A percentile compares a stretch with the other conserved stretches of the same genome.
Conservation (phyloP, 208 protist species). For the Trichomonas vaginalis region DNA sequence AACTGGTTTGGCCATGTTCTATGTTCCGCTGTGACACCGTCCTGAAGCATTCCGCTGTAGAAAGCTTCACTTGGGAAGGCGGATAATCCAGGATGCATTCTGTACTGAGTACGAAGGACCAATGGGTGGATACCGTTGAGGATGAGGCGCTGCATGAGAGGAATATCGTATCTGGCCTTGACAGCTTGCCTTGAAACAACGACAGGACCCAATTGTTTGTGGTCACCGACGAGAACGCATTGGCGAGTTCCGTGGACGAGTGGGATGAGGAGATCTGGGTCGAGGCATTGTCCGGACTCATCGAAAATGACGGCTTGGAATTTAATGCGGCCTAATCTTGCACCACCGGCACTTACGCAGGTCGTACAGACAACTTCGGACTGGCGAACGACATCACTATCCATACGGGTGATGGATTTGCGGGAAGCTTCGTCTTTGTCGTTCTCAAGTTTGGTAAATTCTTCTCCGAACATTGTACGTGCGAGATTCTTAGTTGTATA, state of each 20-base stretch:
- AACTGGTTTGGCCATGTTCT: background rate
- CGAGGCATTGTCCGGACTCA: constrained; percentile 72
- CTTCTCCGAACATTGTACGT: constrained; percentile 26
- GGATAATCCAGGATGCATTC: constrained; percentile 29
- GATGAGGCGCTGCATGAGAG: constrained; percentile 85
- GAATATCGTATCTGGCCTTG: constrained; percentile 61
- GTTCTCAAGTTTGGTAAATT: constrained; percentile 39
- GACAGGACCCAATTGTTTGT: constrained; percentile 82
- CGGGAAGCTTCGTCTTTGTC: constrained; percentile 45
- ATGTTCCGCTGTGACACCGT: background rate
- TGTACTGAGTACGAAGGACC: constrained; percentile 26
- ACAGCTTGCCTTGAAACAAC: constrained; percentile 72
- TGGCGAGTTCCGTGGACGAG: constrained; percentile 70
- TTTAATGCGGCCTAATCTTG: constrained; percentile 50
- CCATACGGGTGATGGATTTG: background rate
- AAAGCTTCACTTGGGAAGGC: constrained; percentile 23
- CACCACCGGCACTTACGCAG: constrained; percentile 72
- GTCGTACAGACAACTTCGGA: constrained; percentile 84
- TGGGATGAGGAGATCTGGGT: constrained; percentile 83
- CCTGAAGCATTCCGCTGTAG: background rate
- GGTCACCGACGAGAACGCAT: constrained; percentile 65
- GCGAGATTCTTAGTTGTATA: constrained; percentile 72
- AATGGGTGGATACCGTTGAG: constrained; percentile 53
- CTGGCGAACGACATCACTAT: constrained; percentile 27
- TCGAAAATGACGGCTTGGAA: constrained; percentile 82